These are phyloP conservation scores for Dovyalis caffra DNA, from an alignment of 345 rosid species.

Conservation along the genomic window DNA sequence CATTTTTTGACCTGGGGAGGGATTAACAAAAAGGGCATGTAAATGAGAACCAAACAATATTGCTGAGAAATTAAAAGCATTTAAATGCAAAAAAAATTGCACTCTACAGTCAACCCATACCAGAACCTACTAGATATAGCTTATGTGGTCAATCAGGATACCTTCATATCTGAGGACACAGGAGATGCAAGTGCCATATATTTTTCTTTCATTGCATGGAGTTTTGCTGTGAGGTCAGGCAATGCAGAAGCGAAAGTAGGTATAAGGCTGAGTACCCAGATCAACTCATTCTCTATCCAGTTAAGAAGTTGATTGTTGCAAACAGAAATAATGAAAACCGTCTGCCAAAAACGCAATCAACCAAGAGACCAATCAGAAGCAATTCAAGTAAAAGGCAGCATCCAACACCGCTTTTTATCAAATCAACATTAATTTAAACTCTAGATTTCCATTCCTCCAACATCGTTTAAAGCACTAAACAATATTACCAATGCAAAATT, in stretches of 20 bases:
- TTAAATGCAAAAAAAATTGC: neutral
- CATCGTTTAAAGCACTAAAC: neutral
- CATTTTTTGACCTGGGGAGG: slow-evolving; percentile 63
- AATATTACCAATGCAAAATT: neutral
- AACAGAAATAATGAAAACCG: slow-evolving; percentile 80
- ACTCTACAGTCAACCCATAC: neutral
- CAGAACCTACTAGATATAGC: neutral
- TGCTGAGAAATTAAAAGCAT: neutral
- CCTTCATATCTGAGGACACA: slow-evolving; percentile 57
- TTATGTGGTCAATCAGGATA: slow-evolving; percentile 10
- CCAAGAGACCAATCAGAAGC: neutral
- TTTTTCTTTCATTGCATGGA: slow-evolving; percentile 59
- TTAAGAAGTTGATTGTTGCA: slow-evolving; percentile 92
- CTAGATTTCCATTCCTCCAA: neutral
- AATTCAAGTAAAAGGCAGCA: neutral
- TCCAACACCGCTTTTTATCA: neutral
- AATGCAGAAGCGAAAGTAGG: slow-evolving; percentile 68
- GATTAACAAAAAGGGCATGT: neutral
- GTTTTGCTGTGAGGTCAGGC: slow-evolving; percentile 56
- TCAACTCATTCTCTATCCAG: slow-evolving; percentile 92
- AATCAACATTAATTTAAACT: neutral
- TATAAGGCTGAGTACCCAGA: slow-evolving; percentile 71
- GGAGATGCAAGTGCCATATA: slow-evolving; percentile 58
- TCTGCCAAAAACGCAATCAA: slow-evolving; percentile 48
- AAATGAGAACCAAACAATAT: neutral